Percentiles rank a stretch among this genome's conserved stretches.
Conservation (phyloP, 768 basidiomycete genomes). For the Boletus sp. region DNA sequence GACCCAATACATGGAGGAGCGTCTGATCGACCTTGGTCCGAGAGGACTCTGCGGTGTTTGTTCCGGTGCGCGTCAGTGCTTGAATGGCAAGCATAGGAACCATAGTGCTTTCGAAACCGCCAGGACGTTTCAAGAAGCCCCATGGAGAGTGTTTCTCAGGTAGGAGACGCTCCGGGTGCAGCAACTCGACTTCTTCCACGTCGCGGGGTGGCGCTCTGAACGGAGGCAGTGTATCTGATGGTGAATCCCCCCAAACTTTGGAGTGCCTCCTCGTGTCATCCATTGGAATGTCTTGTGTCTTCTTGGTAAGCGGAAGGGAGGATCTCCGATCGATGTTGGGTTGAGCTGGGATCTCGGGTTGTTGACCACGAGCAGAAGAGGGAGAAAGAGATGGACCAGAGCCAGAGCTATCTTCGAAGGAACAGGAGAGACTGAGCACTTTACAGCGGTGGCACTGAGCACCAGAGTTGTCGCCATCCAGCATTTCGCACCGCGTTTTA, state of each 20-base stretch:
- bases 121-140: constrained; percentile 39
- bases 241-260: constrained; percentile 22
- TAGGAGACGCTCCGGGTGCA: constrained; percentile 37
- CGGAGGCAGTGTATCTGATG: constrained; percentile 12
- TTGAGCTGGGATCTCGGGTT: constrained; percentile 20
- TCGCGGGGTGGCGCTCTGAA: constrained; percentile 19
- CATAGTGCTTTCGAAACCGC: constrained; percentile 42
- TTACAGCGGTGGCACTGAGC: constrained; percentile 50
- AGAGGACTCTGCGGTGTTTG: constrained; percentile 21
- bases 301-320: constrained; percentile 21
- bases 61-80: constrained; percentile 35
- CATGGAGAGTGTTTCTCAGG: constrained; percentile 36
- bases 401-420: constrained; percentile 38
- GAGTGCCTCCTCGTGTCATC: constrained; percentile 24
- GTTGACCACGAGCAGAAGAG: constrained; percentile 20
- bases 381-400: constrained; percentile 15
- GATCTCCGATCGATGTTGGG: constrained; percentile 24
- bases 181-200: constrained; percentile 29
- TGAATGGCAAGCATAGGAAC: constrained; percentile 48
- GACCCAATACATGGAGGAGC: constrained; percentile 33
- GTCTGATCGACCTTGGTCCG: constrained; percentile 26
- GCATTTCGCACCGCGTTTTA: constrained; percentile 50
- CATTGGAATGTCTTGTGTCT: constrained; percentile 14
- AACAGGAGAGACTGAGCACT: constrained; percentile 46
- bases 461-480: constrained; percentile 38